Percentiles rank a stretch among this genome's conserved stretches.
These are phyloP conservation scores for Cochliopodium minus DNA, from an alignment of 208 protist species.

Conservation along the genomic window DNA sequence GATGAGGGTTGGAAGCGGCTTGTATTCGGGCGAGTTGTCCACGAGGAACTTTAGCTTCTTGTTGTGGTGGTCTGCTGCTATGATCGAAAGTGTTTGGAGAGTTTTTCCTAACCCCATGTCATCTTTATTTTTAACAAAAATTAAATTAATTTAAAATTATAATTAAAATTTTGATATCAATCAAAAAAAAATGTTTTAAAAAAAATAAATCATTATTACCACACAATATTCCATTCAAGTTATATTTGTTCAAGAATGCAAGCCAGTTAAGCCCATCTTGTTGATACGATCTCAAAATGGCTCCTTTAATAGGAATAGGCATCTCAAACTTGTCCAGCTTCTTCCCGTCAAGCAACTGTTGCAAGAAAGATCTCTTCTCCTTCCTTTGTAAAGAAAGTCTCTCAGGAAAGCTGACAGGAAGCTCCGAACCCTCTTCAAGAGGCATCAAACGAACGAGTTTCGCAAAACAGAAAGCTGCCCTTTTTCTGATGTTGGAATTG, in stretches of 20 bases:
- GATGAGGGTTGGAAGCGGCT: slow-evolving; percentile 41
- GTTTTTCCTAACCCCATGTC: slow-evolving; percentile 79
- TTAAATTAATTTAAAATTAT: slow-evolving; percentile 1
- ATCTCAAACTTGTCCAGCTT: slow-evolving; percentile 28
- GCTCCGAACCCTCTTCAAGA: slow-evolving; percentile 28
- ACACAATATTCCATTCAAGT: slow-evolving; percentile 57
- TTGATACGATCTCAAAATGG: slow-evolving; percentile 53
- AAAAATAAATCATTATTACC: slow-evolving; percentile 35
- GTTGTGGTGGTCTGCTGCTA: slow-evolving; percentile 30
- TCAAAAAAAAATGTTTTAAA: too few species aligned
- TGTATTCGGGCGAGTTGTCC: slow-evolving; percentile 2
- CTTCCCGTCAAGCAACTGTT: slow-evolving; percentile 39
- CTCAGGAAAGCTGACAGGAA: slow-evolving; percentile 18
- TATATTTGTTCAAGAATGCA: slow-evolving; percentile 46
- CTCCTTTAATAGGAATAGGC: slow-evolving; percentile 37
- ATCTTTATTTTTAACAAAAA: slow-evolving; percentile 7
- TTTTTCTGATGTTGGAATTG: slow-evolving; percentile 24
- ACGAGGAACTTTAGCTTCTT: slow-evolving; percentile 1
- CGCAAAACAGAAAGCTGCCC: slow-evolving; percentile 39
- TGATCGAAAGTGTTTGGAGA: slow-evolving; percentile 54
- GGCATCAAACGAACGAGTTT: slow-evolving; percentile 45
- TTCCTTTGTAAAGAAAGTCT: slow-evolving; percentile 15
- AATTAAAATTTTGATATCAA: background rate
- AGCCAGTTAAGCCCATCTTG: slow-evolving; percentile 65
- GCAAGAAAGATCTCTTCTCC: slow-evolving; percentile 34